Percentiles rank a stretch among this genome's conserved stretches.
Conservation (phyloP, 1,139 yeast species). For the Ogataea hybrid region DNA sequence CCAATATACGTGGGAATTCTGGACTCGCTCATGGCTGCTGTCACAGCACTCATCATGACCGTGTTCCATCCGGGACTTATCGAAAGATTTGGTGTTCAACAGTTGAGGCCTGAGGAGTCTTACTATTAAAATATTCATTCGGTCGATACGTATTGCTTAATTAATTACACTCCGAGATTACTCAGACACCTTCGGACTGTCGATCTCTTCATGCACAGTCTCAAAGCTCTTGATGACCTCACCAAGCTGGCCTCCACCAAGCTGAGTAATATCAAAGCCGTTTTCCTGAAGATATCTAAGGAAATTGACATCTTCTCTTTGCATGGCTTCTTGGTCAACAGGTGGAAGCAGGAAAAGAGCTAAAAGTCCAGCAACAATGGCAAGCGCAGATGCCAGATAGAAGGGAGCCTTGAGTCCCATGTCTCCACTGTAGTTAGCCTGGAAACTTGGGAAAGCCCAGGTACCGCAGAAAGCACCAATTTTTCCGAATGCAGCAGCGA, state of each 20-base stretch:
- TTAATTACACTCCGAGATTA: background rate
- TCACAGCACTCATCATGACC: constrained; percentile 44
- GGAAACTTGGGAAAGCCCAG: constrained; percentile 67
- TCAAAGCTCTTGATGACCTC: constrained; percentile 10
- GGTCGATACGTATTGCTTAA: background rate
- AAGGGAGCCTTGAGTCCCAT: constrained; percentile 62
- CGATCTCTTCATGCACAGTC: constrained; percentile 7
- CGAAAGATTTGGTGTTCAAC: background rate
- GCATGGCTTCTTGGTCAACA: constrained; percentile 79
- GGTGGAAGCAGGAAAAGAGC: constrained; percentile 75
- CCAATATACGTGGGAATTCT: constrained; percentile 71
- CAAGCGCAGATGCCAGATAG: constrained; percentile 75
- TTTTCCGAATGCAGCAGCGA: constrained; percentile 90
- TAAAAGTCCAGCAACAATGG: constrained; percentile 66
- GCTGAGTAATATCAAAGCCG: constrained; percentile 55
- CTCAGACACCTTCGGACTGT: constrained; percentile 1
- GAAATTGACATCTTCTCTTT: constrained; percentile 72
- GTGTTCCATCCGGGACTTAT: constrained; percentile 62
- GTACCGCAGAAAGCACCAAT: constrained; percentile 92
- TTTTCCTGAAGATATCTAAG: constrained; percentile 55
- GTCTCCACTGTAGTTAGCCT: constrained; percentile 40
- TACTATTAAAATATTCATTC: background rate
- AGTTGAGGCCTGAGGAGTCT: no score
- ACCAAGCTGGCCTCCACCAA: constrained; percentile 39
- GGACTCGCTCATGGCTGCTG: constrained; percentile 66